A percentile compares a stretch with the other conserved stretches of the same genome.
Conservation (phyloP, 2,329 filamentous ascomycete genomes). For the Paecilomyces variotii region DNA sequence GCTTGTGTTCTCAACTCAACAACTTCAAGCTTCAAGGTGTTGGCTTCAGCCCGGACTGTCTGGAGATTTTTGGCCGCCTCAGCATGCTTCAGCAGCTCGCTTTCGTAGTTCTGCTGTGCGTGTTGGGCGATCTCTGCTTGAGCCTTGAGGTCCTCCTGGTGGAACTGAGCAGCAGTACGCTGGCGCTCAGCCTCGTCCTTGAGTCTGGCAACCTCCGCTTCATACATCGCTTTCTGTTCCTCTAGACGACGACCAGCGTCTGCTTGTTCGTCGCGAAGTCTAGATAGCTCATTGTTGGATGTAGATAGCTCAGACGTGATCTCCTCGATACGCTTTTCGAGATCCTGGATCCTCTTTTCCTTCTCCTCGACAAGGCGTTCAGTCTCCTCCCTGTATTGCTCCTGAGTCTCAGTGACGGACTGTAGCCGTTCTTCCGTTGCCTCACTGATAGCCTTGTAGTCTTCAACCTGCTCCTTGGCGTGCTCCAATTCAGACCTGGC, state of each 20-base stretch:
- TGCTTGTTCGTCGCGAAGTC: slow-evolving; percentile 69
- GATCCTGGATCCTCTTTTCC: slow-evolving; percentile 68
- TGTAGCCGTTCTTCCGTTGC: slow-evolving; percentile 79
- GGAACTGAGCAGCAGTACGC: slow-evolving; percentile 69
- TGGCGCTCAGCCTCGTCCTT: slow-evolving; percentile 79
- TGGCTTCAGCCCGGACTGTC: slow-evolving; percentile 68
- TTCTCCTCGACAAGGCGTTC: slow-evolving; percentile 68
- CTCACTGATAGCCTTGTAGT: slow-evolving; percentile 83
- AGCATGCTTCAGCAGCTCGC: slow-evolving; percentile 87
- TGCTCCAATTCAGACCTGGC: slow-evolving; percentile 72
- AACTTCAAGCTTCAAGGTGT: slow-evolving; percentile 71
- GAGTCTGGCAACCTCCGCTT: slow-evolving; percentile 70
- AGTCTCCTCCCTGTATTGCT: slow-evolving; percentile 81
- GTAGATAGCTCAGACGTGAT: slow-evolving; percentile 72
- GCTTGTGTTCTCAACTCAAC: slow-evolving; percentile 70
- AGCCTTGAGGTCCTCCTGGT: slow-evolving; percentile 84
- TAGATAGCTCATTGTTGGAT: slow-evolving; percentile 74
- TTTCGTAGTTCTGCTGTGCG: slow-evolving; percentile 92
- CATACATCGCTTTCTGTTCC: slow-evolving; percentile 72
- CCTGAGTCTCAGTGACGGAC: slow-evolving; percentile 68
- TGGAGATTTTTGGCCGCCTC: slow-evolving; percentile 86
- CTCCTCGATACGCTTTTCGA: slow-evolving; percentile 76
- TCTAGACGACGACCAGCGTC: slow-evolving; percentile 64
- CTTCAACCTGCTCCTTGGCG: slow-evolving; percentile 71
- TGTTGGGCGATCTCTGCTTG: slow-evolving; percentile 90